Evolutionary conservation across 208 protist genomes (phyloP), one percentile per base, ranked within the genome.

Genomic region (Crithidia bombi): DNA sequence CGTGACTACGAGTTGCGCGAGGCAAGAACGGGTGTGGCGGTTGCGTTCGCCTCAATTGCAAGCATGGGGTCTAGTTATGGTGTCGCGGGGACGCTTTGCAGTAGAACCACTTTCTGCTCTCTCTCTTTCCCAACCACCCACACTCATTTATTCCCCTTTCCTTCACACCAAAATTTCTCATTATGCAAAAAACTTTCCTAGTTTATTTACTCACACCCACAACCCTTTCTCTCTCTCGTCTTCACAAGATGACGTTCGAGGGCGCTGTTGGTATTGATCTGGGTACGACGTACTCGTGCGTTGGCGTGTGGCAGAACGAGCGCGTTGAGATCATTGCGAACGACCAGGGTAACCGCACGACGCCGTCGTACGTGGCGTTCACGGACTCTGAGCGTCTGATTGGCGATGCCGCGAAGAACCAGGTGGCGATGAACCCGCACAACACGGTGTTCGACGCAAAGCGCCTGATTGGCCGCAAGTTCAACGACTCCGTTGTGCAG

Each of bases 291-390:
- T 98, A 98, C 85, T 98, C 87, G 28, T 99, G 97, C 84, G 96
- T 97, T 36, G 96, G 94, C 44, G 96, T 99, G 15, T 98, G 82
- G 43, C 74, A 82, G 33, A 52, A 78, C 54, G 77, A 78, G 44
- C 75, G 78, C 50, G 83, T 79, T 9, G 78, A 99, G 86, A 99
- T 99, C 70, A 99, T 99, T 56, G 86, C 98, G n/a, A 99, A 99
- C 78, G 98, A 99, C 65, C 95, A 98, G 86, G 99, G 99, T 77
- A 99, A 99, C 85, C 92, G 98, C 63, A 99, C 98, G 30, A 99
- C 99, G 12, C 98, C 99, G 21, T 99, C 98, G 9, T 98, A 91
- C 52, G 98, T 99, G 23, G 98, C 98, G 14, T 99, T 99, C 86
- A 98, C 96, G 56, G 95, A 98, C 57, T 63, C 64, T 23, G 98